Evolutionary conservation across 441 rosid genomes (phyloP).

Genomic region (Croton setiger): DNA sequence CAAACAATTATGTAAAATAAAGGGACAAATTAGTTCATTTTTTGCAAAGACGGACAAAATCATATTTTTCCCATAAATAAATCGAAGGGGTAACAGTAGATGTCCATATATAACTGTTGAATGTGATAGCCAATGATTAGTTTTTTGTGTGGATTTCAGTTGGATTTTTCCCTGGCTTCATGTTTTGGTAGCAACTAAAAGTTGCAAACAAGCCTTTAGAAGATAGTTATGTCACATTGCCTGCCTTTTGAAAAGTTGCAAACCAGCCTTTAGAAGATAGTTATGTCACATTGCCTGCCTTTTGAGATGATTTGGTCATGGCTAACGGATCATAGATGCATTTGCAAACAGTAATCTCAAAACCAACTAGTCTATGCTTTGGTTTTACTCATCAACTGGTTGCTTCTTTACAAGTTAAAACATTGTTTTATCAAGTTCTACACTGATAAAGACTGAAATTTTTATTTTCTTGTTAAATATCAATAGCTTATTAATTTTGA

Average conservation of each 20-base stretch:
- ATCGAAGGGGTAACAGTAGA: no score
- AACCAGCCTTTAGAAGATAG: slow-evolving; percentile 1
- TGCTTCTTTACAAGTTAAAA: no score
- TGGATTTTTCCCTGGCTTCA: not conserved
- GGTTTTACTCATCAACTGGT: no score
- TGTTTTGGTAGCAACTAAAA: not conserved
- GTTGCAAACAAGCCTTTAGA: not conserved
- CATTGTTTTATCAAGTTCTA: no score
- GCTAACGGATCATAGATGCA: not conserved
- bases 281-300: not conserved
- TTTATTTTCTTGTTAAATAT: not conserved
- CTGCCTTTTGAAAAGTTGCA: not conserved
- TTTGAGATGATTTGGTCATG: not conserved
- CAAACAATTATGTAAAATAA: no score
- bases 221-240: not conserved
- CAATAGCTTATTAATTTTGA: not conserved
- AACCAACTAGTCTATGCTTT: no score
- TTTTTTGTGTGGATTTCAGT: not conserved
- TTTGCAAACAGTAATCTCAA: no score
- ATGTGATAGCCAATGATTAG: not conserved
- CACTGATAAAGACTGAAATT: not conserved
- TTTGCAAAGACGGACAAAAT: no score
- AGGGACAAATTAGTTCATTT: no score
- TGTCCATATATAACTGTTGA: not conserved
- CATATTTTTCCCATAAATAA: no score